Percentiles rank a stretch among this genome's conserved stretches.
phyloP scores from a whole-genome alignment of 1,139 yeast genomes.

The Blastobotrys raffinosifermentans region DNA sequence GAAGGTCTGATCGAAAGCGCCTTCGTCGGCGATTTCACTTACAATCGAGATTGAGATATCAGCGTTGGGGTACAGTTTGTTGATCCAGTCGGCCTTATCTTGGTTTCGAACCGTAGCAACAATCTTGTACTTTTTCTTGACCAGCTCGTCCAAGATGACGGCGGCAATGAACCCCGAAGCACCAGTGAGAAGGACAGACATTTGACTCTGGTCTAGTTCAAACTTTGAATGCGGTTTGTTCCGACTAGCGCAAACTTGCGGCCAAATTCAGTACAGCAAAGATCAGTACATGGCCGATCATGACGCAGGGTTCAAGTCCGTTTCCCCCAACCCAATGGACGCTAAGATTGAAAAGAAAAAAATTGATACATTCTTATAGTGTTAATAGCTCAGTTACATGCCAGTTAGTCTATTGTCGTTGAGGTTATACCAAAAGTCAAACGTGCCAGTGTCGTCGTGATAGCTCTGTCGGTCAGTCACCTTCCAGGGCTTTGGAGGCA shows the following conservation, averaged over 20 bases:
- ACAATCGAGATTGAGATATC: conserved; percentile 31
- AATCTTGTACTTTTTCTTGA: conserved; percentile 41
- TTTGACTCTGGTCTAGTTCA: no score
- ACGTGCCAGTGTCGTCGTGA: conserved; percentile 33
- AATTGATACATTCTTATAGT: no score
- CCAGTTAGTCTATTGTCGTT: conserved; percentile 38
- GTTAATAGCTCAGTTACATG: no score
- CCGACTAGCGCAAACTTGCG: no score
- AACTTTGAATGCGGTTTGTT: no score
- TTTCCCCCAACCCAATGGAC: no score
- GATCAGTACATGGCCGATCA: no score
- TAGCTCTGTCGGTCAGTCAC: conserved; percentile 27
- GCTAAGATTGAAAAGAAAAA: no score
- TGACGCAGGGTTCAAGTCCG: no score
- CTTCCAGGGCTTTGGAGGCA: conserved; percentile 56
- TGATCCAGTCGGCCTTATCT: conserved; percentile 41
- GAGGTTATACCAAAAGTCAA: conserved; percentile 28
- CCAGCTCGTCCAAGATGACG: conserved; percentile 37
- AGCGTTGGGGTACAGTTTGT: conserved; percentile 21
- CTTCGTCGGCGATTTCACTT: conserved; percentile 40
- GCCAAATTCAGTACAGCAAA: no score
- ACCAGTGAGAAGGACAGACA: conserved; percentile 52
- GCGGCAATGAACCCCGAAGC: conserved; percentile 57
- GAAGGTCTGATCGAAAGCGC: conserved; percentile 48
- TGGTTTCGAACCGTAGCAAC: conserved; percentile 51